Evolutionary conservation across 345 rosid genomes (phyloP).

Genomic region (Rhodomyrtus tomentosa): DNA sequence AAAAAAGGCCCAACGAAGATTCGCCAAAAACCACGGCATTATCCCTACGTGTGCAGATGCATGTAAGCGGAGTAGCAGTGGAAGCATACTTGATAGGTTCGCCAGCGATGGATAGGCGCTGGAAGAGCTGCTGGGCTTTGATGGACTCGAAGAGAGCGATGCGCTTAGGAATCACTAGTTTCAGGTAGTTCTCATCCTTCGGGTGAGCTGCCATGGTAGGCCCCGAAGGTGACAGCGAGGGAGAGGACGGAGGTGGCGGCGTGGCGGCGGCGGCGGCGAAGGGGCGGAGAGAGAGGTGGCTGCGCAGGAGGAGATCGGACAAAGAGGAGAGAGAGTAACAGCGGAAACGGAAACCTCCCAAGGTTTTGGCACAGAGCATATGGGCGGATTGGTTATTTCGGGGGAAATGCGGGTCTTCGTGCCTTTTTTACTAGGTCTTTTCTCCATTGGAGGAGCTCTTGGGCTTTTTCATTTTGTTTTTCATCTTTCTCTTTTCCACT

Average conservation of each 20-base stretch:
- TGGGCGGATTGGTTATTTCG: not conserved
- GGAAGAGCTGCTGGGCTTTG: slow-evolving; percentile 45
- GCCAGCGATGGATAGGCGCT: slow-evolving; percentile 43
- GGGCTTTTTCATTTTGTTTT: not conserved
- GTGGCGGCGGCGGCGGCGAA: slow-evolving; percentile 1
- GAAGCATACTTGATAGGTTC: slow-evolving; percentile 58
- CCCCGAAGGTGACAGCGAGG: slow-evolving; percentile 1
- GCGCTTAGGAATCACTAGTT: slow-evolving; percentile 49
- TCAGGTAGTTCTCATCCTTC: slow-evolving; percentile 57
- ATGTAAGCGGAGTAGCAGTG: not conserved
- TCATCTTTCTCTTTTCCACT: not conserved
- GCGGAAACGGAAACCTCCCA: slow-evolving; percentile 24
- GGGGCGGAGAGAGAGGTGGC: not conserved
- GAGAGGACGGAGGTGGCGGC: slow-evolving; percentile 7
- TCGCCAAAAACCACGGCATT: not conserved
- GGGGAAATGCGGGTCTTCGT: not conserved
- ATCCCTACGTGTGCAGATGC: not conserved
- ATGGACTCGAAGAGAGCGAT: slow-evolving; percentile 56
- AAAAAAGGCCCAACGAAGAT: not conserved
- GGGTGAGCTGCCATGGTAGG: slow-evolving; percentile 41
- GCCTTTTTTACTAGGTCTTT: not conserved
- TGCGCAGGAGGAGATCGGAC: not conserved
- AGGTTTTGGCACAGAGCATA: slow-evolving; percentile 9
- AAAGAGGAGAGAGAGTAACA: slow-evolving; percentile 1
- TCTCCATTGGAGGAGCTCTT: not conserved